These are phyloP conservation scores for Biscutella auriculata DNA, from an alignment of 441 rosid genomes.

Conservation along the genomic window DNA sequence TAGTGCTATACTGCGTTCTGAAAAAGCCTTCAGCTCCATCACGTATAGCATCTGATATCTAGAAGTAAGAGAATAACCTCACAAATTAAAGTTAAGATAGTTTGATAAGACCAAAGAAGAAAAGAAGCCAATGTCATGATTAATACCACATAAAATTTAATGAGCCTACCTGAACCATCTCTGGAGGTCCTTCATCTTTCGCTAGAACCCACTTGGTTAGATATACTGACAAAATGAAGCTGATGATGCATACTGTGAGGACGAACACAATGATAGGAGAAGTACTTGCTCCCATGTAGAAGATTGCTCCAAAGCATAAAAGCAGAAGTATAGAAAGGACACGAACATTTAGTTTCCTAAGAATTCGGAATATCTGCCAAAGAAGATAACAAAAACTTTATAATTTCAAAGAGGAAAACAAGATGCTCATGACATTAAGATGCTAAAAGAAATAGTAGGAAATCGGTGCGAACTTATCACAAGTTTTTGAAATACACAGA, in stretches of 20 bases:
- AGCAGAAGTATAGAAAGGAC: slow-evolving; percentile 63
- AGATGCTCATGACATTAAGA: slow-evolving; percentile 1
- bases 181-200: slow-evolving; percentile 98
- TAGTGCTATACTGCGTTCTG: slow-evolving; percentile 93
- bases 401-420: background rate
- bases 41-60: slow-evolving; percentile 98
- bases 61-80: slow-evolving; percentile 27
- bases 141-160: background rate
- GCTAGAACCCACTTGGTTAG: slow-evolving; percentile 93
- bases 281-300: slow-evolving; percentile 82
- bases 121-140: background rate
- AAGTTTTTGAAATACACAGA: background rate
- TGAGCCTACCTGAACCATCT: slow-evolving; percentile 74
- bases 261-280: slow-evolving; percentile 91
- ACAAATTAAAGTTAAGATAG: background rate
- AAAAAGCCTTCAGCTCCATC: slow-evolving; percentile 99
- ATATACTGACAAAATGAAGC: slow-evolving; percentile 69
- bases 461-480: background rate
- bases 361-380: slow-evolving; percentile 68
- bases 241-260: slow-evolving; percentile 66
- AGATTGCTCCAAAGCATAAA: slow-evolving; percentile 59
- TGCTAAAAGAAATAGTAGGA: background rate
- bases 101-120: background rate
- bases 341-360: slow-evolving; percentile 74
- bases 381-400: background rate